Evolutionary conservation across 169 alveolate genomes (phyloP).

Genomic region (Plasmodium ovale): DNA sequence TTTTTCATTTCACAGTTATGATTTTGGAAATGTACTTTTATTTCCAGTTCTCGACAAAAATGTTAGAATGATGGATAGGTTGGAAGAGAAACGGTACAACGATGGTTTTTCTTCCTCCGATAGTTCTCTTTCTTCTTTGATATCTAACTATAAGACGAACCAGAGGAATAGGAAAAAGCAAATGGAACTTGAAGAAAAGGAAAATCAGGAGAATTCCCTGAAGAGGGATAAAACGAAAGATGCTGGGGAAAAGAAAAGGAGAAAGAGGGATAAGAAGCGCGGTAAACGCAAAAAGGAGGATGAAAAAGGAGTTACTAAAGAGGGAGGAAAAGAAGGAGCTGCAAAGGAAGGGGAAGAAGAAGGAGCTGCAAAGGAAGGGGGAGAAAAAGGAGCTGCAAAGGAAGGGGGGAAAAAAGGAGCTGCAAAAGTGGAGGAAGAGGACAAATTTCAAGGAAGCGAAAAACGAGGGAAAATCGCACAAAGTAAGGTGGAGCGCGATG

Average conservation of each 20-base stretch:
- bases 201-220: background rate
- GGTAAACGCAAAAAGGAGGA: background rate
- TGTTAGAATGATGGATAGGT: background rate
- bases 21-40: slow-evolving; percentile 68
- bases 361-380: background rate
- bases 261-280: background rate
- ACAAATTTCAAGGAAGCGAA: background rate
- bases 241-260: background rate
- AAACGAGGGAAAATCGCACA: background rate
- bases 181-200: slow-evolving; percentile 15
- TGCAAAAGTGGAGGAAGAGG: background rate
- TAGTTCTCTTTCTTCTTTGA: slow-evolving; percentile 47
- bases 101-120: slow-evolving; percentile 45
- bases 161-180: slow-evolving; percentile 18
- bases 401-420: background rate
- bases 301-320: background rate
- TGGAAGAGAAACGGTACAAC: background rate
- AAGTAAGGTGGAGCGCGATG: background rate
- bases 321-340: background rate
- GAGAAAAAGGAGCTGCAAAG: background rate
- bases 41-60: slow-evolving; percentile 38
- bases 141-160: slow-evolving; percentile 31
- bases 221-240: background rate
- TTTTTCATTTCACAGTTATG: slow-evolving; percentile 69
- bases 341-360: background rate